Percentiles rank a stretch among this genome's conserved stretches.
These are phyloP conservation scores for Nakazawaea holstii DNA, from an alignment of 805 yeast genomes.

Conservation along the genomic window DNA sequence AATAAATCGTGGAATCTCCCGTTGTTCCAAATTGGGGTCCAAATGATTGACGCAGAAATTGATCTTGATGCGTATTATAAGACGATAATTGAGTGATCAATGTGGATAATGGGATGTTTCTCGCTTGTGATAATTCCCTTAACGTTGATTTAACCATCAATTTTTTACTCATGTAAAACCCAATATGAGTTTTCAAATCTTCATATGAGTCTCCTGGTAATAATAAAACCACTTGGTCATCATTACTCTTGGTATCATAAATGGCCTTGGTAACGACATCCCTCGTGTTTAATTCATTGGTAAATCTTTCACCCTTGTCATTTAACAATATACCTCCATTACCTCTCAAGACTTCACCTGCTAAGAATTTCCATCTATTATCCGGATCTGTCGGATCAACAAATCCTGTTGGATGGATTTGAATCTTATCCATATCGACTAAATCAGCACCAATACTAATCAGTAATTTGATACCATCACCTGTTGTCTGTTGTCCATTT, in stretches of 20 bases:
- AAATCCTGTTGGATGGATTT: slow-evolving; percentile 62
- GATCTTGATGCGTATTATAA: slow-evolving; percentile 18
- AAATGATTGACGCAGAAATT: slow-evolving; percentile 29
- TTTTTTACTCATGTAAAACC: slow-evolving; percentile 40
- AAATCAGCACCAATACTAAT: slow-evolving; percentile 40
- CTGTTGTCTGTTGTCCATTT: slow-evolving; percentile 50
- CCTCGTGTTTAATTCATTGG: slow-evolving; percentile 49
- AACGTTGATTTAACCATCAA: slow-evolving; percentile 26
- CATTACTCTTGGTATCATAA: slow-evolving; percentile 14
- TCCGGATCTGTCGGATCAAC: slow-evolving; percentile 35
- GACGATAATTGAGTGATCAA: slow-evolving; percentile 18
- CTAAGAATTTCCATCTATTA: slow-evolving; percentile 45
- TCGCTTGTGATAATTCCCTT: slow-evolving; percentile 23
- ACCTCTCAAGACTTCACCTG: slow-evolving; percentile 58
- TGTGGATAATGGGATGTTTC: slow-evolving; percentile 17
- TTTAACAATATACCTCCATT: slow-evolving; percentile 51
- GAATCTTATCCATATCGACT: slow-evolving; percentile 54
- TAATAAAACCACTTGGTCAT: slow-evolving; percentile 28
- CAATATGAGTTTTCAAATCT: slow-evolving; percentile 42
- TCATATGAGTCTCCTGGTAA: slow-evolving; percentile 39
- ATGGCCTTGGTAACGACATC: slow-evolving; percentile 46
- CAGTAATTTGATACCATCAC: slow-evolving; percentile 54
- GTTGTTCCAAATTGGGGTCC: slow-evolving; percentile 17
- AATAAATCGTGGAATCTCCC: slow-evolving; percentile 25
- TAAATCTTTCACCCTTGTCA: slow-evolving; percentile 42